These are phyloP conservation scores for Lactarius trivialis DNA, from an alignment of 768 basidiomycete species.

Conservation along the genomic window DNA sequence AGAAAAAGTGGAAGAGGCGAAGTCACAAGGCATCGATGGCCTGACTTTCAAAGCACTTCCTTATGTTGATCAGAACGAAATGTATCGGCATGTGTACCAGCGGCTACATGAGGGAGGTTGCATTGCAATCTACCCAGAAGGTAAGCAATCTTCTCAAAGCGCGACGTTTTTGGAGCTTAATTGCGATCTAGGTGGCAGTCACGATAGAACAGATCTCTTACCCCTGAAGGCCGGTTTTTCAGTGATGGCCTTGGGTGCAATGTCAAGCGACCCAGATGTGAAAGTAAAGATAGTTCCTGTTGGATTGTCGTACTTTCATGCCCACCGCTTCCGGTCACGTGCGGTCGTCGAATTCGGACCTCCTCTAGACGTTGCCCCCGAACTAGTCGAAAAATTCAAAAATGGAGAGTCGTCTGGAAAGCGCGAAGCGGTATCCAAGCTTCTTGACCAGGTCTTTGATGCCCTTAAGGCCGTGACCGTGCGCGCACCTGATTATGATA, in stretches of 20 bases:
- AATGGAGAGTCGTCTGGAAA: slow-evolving; percentile 76
- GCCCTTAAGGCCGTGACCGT: slow-evolving; percentile 93
- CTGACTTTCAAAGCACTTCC: slow-evolving; percentile 79
- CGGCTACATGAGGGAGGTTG: slow-evolving; percentile 77
- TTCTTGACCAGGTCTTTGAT: slow-evolving; percentile 88
- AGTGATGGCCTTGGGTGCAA: slow-evolving; percentile 96
- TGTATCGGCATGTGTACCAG: slow-evolving; percentile 92
- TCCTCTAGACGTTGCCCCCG: slow-evolving; percentile 78
- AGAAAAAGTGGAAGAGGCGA: slow-evolving; percentile 59
- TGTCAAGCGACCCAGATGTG: slow-evolving; percentile 81
- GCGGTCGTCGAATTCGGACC: slow-evolving; percentile 96
- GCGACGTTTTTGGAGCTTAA: slow-evolving; percentile 11
- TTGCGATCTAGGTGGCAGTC: slow-evolving; percentile 75
- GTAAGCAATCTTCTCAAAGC: slow-evolving; percentile 35
- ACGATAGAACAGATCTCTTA: slow-evolving; percentile 93
- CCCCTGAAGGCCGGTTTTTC: slow-evolving; percentile 97
- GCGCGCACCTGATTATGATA: slow-evolving; percentile 94
- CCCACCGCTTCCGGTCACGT: slow-evolving; percentile 81
- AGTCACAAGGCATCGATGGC: slow-evolving; percentile 52
- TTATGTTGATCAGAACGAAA: slow-evolving; percentile 87
- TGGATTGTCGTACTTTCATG: slow-evolving; percentile 34
- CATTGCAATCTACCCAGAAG: slow-evolving; percentile 98
- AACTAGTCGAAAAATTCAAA: slow-evolving; percentile 86
- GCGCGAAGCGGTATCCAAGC: slow-evolving; percentile 80
- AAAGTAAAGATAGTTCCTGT: slow-evolving; percentile 87